Conservation (phyloP, 768 basidiomycete genomes). For the Suillus paluster region DNA sequence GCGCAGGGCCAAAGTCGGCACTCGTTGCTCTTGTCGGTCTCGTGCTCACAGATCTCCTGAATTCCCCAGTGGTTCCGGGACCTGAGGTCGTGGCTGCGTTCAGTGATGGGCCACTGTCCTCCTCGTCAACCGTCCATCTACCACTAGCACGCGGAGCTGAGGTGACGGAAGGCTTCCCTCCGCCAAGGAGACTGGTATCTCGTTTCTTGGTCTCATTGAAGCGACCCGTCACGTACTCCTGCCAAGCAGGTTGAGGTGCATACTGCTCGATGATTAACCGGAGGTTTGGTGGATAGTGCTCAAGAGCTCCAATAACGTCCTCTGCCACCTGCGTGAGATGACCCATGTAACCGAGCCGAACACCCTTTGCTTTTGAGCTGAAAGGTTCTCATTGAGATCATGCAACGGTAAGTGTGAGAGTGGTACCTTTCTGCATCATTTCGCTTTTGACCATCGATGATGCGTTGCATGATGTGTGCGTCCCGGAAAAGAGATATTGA, state of each 20-base stretch:
- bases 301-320: constrained; percentile 88
- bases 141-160: constrained; percentile 35
- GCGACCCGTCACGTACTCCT: constrained; percentile 83
- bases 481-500: constrained; percentile 87
- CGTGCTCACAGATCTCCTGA: constrained; percentile 51
- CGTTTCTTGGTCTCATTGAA: constrained; percentile 86
- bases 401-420: constrained; percentile 6
- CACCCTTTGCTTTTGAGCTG: constrained; percentile 74
- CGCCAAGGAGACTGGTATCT: constrained; percentile 81
- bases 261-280: constrained; percentile 63
- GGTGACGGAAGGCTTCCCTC: constrained; percentile 73
- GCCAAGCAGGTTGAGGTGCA: constrained; percentile 84
- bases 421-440: constrained; percentile 80
- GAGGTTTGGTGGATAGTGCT: constrained; percentile 84
- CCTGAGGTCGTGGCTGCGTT: constrained; percentile 19
- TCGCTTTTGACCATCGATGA: constrained; percentile 81
- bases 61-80: constrained; percentile 48
- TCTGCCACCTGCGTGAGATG: constrained; percentile 95
- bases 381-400: constrained; percentile 13
- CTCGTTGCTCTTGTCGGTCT: constrained; percentile 52
- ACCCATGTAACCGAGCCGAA: constrained; percentile 94
- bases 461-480: constrained; percentile 78
- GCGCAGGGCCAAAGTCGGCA: constrained; percentile 67
- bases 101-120: constrained; percentile 39
- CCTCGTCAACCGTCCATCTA: constrained; percentile 77